These are phyloP conservation scores for Linum tenue DNA, from an alignment of 345 rosid species.

Conservation along the genomic window DNA sequence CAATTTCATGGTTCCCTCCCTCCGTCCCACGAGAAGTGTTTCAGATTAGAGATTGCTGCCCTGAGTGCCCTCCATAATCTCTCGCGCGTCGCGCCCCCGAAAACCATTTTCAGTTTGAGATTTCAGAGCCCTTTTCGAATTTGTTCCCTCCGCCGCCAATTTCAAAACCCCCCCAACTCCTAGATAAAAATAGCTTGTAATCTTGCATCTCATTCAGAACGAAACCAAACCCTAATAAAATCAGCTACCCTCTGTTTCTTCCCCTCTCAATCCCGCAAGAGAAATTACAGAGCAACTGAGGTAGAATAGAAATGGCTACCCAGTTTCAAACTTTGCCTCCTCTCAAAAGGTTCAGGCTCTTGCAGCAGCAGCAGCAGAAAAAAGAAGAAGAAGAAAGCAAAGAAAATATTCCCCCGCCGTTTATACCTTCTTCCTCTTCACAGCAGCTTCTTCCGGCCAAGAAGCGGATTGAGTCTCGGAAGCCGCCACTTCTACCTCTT, in stretches of 20 bases:
- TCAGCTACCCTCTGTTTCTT: background rate
- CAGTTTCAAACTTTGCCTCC: slow-evolving; percentile 53
- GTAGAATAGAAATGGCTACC: slow-evolving; percentile 34
- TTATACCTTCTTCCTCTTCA: slow-evolving; percentile 4
- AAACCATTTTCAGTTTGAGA: too few species aligned
- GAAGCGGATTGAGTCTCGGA: slow-evolving; percentile 65
- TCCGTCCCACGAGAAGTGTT: too few species aligned
- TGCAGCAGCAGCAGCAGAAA: slow-evolving; percentile 27
- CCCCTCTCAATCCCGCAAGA: background rate
- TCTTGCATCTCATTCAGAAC: background rate
- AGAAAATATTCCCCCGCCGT: slow-evolving; percentile 22
- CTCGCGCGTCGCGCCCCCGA: too few species aligned
- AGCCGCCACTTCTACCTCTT: background rate
- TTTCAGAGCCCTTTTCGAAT: too few species aligned
- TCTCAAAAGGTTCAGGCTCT: slow-evolving; percentile 51
- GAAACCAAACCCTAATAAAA: background rate
- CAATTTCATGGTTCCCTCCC: too few species aligned
- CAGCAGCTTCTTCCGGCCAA: slow-evolving; percentile 48
- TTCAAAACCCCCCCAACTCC: background rate
- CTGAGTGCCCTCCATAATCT: too few species aligned
- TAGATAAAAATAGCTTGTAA: too few species aligned
- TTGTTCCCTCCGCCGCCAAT: too few species aligned
- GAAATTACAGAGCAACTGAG: background rate
- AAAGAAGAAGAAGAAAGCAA: slow-evolving; percentile 13
- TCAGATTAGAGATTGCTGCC: too few species aligned